A percentile compares a stretch with the other conserved stretches of the same genome.
phyloP scores from a whole-genome alignment of 129 eudicot species.

The Flaveria bidentis region DNA sequence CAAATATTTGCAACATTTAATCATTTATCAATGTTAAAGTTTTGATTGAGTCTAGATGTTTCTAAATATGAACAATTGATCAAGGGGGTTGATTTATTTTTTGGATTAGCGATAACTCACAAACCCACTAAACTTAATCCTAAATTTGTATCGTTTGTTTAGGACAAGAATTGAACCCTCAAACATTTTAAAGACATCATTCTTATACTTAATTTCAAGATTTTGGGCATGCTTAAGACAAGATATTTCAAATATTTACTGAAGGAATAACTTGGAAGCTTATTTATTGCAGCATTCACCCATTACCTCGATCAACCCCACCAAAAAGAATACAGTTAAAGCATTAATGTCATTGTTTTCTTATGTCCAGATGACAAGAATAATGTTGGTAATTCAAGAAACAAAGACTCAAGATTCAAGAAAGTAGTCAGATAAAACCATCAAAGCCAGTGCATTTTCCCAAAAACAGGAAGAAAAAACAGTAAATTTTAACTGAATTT shows the following conservation, averaged over 20 bases:
- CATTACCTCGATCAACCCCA: slow-evolving; percentile 15
- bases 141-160: too few relatives aligned
- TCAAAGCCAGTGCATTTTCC: slow-evolving; percentile 35
- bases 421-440: slow-evolving; percentile 1
- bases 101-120: too few relatives aligned
- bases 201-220: too few relatives aligned
- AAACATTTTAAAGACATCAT: too few relatives aligned
- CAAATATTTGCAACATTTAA: neutral
- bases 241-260: too few relatives aligned
- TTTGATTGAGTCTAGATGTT: neutral
- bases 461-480: slow-evolving; percentile 33
- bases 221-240: too few relatives aligned
- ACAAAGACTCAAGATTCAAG: slow-evolving; percentile 32
- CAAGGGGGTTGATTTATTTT: neutral
- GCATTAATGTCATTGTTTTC: slow-evolving; percentile 6
- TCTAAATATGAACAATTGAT: neutral
- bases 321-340: neutral
- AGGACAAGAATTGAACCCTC: too few relatives aligned
- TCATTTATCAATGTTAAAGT: neutral
- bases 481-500: slow-evolving; percentile 14
- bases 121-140: too few relatives aligned
- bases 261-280: too few relatives aligned
- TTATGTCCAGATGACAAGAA: slow-evolving; percentile 25
- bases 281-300: neutral
- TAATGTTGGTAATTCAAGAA: slow-evolving; percentile 28